A percentile compares a stretch with the other conserved stretches of the same genome.
Conservation (phyloP, 2,329 filamentous ascomycete genomes). For the Cladosporium sp. region DNA sequence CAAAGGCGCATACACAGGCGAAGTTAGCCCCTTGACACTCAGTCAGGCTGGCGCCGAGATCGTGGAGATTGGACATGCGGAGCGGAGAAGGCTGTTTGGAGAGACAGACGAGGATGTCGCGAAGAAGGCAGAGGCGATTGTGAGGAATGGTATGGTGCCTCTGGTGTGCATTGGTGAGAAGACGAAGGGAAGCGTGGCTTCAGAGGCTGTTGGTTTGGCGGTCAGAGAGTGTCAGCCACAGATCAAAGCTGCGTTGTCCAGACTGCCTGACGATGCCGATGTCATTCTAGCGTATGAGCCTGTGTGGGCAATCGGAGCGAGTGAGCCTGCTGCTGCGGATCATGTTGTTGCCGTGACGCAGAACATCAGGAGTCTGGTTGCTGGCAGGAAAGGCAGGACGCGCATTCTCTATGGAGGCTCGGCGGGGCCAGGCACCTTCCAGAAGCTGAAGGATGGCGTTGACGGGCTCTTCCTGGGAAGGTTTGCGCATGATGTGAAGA, state of each 20-base stretch:
- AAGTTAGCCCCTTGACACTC: slow-evolving; percentile 67
- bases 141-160: slow-evolving; percentile 66
- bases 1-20: slow-evolving; percentile 70
- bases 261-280: slow-evolving; percentile 59
- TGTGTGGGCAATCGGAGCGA: slow-evolving; percentile 81
- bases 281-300: slow-evolving; percentile 82
- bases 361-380: slow-evolving; percentile 56
- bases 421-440: slow-evolving; percentile 73
- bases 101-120: slow-evolving; percentile 69
- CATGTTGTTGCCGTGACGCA: slow-evolving; percentile 69
- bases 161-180: slow-evolving; percentile 78
- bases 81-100: slow-evolving; percentile 66
- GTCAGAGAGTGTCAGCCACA: slow-evolving; percentile 64
- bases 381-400: slow-evolving; percentile 51
- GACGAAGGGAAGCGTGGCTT: slow-evolving; percentile 40
- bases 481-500: slow-evolving; percentile 72
- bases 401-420: slow-evolving; percentile 79
- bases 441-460: slow-evolving; percentile 61
- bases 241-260: slow-evolving; percentile 59
- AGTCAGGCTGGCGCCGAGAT: slow-evolving; percentile 64
- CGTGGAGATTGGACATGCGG: slow-evolving; percentile 77
- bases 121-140: slow-evolving; percentile 65
- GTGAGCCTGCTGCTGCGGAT: slow-evolving; percentile 64
- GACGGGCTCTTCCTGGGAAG: slow-evolving; percentile 79
- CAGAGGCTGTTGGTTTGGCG: slow-evolving; percentile 53